Conservation (phyloP, 495 filamentous ascomycete species). For the Tuber brumale region DNA sequence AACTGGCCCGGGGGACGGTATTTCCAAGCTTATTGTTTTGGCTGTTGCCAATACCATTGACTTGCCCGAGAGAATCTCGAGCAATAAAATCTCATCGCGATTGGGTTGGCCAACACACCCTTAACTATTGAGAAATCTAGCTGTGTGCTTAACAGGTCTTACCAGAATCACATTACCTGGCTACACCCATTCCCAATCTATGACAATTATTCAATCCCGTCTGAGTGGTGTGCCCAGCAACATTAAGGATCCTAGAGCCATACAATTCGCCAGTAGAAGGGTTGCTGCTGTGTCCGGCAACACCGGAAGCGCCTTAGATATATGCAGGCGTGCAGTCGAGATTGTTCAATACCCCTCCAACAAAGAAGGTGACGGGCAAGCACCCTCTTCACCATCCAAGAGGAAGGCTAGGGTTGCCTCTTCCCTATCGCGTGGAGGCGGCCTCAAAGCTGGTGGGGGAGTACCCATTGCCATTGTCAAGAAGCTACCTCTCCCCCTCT, state of each 20-base stretch:
- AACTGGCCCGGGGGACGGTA: constrained; percentile 96
- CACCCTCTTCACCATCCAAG: constrained; percentile 28
- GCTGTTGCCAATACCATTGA: constrained; percentile 99
- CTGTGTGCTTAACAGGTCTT: constrained; percentile 47
- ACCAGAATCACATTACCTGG: constrained; percentile 94
- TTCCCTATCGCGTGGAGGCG: constrained; percentile 31
- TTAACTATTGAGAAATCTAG: neutral
- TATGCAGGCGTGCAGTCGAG: constrained; percentile 91
- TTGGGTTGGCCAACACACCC: constrained; percentile 49
- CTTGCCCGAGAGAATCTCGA: constrained; percentile 87
- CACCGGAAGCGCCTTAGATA: constrained; percentile 85
- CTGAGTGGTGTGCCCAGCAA: constrained; percentile 80
- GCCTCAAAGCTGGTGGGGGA: constrained; percentile 47
- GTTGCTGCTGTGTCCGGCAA: constrained; percentile 95
- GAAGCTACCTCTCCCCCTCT: constrained; percentile 85
- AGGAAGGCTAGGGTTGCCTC: too few relatives aligned
- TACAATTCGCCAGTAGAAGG: constrained; percentile 93
- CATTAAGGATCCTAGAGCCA: constrained; percentile 84
- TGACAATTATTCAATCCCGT: constrained; percentile 89
- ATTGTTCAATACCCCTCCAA: constrained; percentile 70
- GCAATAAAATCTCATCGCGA: constrained; percentile 94
- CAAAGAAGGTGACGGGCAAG: constrained; percentile 16
- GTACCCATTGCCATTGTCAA: constrained; percentile 92
- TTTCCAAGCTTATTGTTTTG: constrained; percentile 81
- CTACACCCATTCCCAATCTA: constrained; percentile 95